A percentile compares a stretch with the other conserved stretches of the same genome.
Evolutionary conservation across 129 eudicot genomes (phyloP).

Genomic region (Smallanthus sonchifolius): DNA sequence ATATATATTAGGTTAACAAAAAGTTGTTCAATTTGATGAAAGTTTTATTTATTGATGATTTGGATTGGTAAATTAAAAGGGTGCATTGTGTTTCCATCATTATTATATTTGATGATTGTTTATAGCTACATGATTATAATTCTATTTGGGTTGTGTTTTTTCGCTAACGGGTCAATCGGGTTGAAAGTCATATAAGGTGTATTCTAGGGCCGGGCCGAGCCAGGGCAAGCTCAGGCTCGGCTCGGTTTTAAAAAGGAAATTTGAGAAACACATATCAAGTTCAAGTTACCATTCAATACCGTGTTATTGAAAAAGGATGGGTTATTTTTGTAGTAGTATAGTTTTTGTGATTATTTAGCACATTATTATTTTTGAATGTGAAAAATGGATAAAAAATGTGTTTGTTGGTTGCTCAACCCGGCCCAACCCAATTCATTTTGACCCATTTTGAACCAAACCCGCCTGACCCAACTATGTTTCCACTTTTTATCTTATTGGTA

Average conservation of each 20-base stretch:
- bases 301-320: not conserved
- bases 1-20: not conserved
- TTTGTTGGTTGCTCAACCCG: not conserved
- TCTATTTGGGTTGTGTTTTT: not conserved
- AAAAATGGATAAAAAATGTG: not conserved
- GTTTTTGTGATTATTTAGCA: not conserved
- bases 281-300: too few species aligned
- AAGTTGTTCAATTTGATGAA: not conserved
- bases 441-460: not conserved
- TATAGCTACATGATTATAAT: not conserved
- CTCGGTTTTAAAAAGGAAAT: too few species aligned
- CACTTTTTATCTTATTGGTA: too few species aligned
- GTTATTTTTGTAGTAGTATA: not conserved
- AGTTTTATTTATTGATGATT: constrained; percentile 3
- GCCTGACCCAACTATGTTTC: too few species aligned
- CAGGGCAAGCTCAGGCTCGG: too few species aligned
- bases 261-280: too few species aligned
- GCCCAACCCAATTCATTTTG: not conserved
- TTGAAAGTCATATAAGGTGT: not conserved
- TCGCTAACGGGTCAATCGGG: not conserved
- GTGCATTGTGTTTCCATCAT: constrained; percentile 14
- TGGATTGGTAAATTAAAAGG: not conserved
- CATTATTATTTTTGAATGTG: not conserved
- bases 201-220: too few species aligned
- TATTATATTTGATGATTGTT: not conserved